These are phyloP conservation scores for Stemphylium beticola DNA, from an alignment of 2,329 filamentous ascomycete genomes.

Conservation along the genomic window DNA sequence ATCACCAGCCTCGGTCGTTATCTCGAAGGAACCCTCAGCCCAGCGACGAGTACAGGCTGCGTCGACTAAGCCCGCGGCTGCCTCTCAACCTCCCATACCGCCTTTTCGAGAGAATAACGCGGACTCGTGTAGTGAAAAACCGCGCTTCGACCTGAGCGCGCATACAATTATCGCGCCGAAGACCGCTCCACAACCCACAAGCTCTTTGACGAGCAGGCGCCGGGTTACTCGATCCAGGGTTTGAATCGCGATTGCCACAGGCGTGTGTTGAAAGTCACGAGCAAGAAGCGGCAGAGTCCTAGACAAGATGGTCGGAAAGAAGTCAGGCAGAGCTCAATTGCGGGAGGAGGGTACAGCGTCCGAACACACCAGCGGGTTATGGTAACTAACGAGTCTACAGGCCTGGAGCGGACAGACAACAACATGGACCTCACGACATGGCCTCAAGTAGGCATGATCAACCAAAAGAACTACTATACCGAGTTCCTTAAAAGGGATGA, in stretches of 20 bases:
- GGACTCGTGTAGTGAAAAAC: neutral
- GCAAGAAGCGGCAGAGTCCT: neutral
- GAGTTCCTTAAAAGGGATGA: conserved; percentile 99
- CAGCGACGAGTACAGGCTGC: neutral
- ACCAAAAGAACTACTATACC: conserved; percentile 96
- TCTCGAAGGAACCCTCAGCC: neutral
- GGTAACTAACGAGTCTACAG: conserved; percentile 55
- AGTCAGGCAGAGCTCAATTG: conserved; percentile 66
- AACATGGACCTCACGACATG: conserved; percentile 95
- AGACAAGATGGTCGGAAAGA: conserved; percentile 67
- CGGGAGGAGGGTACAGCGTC: conserved; percentile 61
- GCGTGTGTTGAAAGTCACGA: neutral
- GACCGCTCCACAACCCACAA: neutral
- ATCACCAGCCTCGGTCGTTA: neutral
- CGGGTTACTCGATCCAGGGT: conserved; percentile 20
- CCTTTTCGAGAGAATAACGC: conserved; percentile 6
- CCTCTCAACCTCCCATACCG: conserved; percentile 1
- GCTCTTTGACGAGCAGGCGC: neutral
- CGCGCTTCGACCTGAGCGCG: neutral
- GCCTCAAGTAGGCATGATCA: conserved; percentile 92
- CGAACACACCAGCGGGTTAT: neutral
- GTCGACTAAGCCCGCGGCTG: neutral
- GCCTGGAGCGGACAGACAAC: conserved; percentile 96
- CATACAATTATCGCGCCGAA: neutral
- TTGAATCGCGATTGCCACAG: conserved; percentile 13